Evolutionary conservation across 208 protist species (phyloP), one percentile per base, ranked within the genome.

Genomic region (Porcisia deanei): DNA sequence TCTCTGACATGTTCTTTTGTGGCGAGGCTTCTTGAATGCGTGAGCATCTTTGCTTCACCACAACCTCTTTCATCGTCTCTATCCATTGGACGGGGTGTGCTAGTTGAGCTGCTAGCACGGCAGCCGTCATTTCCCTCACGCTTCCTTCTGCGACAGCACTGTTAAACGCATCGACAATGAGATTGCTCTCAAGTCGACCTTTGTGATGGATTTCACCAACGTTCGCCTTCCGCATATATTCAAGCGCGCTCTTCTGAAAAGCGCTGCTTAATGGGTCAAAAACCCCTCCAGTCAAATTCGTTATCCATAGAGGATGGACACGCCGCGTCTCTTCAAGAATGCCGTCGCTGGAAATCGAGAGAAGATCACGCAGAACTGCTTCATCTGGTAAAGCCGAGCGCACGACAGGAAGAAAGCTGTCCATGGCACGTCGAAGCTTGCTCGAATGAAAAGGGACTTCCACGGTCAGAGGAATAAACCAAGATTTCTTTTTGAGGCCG

Each of bases 401-500:
- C 30, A 95, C 83, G 12, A 96, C 70, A 1, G 91, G 91, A 6
- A 95, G 73, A 77, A 97, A 95, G 22, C 82, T 49, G 76, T 96
- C 94, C 78, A 88, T 88, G 34, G 80, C 77, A 2, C 77, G 68
- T 16, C 91, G 85, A 30, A 97, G 77, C 14, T 57, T 67, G 72
- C 91, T 95, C 4, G 85, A 93, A 57, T 97, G 94, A 84, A 96
- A 97, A 10, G 94, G 94, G 16, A 95, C 71, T 79, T 90, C 85
- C 14, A 97, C 84, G 1, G 75, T 41, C n/a, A 97, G 79, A 2
- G 94, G 94, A 64, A 96, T 83, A 79, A 91, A 97, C 92, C 94
- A 97, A 30, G 91, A 94, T 75, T 96, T 97, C 58, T 90, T 88
- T 75, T 96, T 96, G 2, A 97, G 77, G 8, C 94, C 94, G 77